These are phyloP conservation scores for Castanospermum australe DNA, from an alignment of 306 rosid species.

Conservation along the genomic window DNA sequence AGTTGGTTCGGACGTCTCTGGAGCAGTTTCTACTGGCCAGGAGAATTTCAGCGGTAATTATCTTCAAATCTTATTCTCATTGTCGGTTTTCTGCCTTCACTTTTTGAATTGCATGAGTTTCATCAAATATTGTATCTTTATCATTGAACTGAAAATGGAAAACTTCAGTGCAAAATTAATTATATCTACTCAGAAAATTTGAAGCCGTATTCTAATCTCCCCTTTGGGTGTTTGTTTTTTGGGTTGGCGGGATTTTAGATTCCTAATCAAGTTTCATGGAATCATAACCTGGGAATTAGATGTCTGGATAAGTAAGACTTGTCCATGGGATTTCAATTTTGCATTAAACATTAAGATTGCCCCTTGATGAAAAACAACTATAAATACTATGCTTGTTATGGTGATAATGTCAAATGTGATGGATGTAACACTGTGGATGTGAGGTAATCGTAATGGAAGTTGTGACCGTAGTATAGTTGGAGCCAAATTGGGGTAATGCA, in stretches of 20 bases:
- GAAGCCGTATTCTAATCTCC: not conserved
- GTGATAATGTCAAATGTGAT: not conserved
- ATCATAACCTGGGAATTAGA: not conserved
- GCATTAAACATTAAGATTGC: not conserved
- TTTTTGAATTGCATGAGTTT: not conserved
- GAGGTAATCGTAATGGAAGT: not conserved
- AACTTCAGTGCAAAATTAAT: not conserved
- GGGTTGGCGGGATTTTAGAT: not conserved
- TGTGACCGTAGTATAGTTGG: not conserved
- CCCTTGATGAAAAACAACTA: not conserved
- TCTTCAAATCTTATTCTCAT: not conserved
- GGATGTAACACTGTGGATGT: not conserved
- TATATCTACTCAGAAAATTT: not conserved
- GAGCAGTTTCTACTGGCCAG: slow-evolving; percentile 84
- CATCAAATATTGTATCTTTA: not conserved
- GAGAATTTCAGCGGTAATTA: slow-evolving; percentile 75
- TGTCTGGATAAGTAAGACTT: not conserved
- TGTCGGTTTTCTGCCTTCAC: not conserved
- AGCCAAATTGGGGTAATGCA: not conserved
- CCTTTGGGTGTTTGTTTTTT: not conserved
- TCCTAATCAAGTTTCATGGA: not conserved
- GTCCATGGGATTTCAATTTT: not conserved
- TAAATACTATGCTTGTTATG: not conserved
- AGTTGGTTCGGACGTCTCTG: slow-evolving; percentile 81
- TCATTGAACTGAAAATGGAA: not conserved